phyloP scores from a whole-genome alignment of 345 rosid genomes.

The Arabis hirsuta region DNA sequence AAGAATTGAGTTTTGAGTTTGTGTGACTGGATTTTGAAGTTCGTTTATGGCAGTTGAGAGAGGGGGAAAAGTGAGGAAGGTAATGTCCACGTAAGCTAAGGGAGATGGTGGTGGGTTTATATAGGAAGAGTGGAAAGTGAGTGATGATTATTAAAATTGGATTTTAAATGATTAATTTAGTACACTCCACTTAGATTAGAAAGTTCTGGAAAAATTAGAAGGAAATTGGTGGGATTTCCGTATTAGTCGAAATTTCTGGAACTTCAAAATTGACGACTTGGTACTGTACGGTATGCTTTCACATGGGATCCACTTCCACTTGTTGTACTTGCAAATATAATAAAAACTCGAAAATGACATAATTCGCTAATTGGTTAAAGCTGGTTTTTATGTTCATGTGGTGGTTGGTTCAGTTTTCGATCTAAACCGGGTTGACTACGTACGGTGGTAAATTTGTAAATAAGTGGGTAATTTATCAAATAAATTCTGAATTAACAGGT shows the following conservation, averaged over 20 bases:
- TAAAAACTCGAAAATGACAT: not conserved
- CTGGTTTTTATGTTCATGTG: not conserved
- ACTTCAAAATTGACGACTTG: not conserved
- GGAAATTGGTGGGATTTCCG: constrained; percentile 1
- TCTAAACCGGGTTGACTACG: constrained; percentile 5
- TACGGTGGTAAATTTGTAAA: no score
- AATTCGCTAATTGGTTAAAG: not conserved
- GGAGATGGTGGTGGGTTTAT: constrained; percentile 5
- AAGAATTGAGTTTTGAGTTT: not conserved
- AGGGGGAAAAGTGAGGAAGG: constrained; percentile 27
- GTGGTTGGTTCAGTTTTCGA: not conserved
- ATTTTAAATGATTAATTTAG: constrained; percentile 39
- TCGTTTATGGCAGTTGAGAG: constrained; percentile 43
- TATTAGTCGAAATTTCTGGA: constrained; percentile 34
- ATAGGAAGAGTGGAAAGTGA: constrained; percentile 6
- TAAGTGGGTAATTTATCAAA: no score
- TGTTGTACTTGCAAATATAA: not conserved
- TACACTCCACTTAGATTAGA: constrained; percentile 44
- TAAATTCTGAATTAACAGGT: no score
- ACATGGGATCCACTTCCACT: not conserved
- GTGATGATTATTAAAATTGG: constrained; percentile 26
- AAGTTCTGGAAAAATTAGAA: constrained; percentile 55
- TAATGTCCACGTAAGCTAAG: constrained; percentile 29
- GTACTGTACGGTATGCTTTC: constrained; percentile 33
- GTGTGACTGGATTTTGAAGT: constrained; percentile 8